Evolutionary conservation across 2,329 filamentous ascomycete genomes (phyloP).

Genomic region (Paraphaeosphaeria minitans): DNA sequence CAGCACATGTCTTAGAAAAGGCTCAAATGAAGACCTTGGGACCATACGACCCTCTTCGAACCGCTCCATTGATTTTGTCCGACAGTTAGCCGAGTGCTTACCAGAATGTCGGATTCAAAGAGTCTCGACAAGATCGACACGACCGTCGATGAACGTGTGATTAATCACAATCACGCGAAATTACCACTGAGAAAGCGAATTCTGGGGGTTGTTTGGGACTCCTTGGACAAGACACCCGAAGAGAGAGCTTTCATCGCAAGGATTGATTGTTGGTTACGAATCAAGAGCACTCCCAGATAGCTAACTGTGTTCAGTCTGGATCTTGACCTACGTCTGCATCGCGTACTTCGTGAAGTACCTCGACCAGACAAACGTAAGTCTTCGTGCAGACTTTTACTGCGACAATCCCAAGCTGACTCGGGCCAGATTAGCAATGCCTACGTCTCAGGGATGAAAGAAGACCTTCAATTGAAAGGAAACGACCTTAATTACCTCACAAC

Average conservation of each 20-base stretch:
- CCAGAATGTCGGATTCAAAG: conserved; percentile 6
- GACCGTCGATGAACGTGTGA: background rate
- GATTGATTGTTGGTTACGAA: conserved; percentile 10
- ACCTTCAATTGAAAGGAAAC: background rate
- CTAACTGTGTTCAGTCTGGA: background rate
- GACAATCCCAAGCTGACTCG: background rate
- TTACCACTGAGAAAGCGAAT: conserved; percentile 10
- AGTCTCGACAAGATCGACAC: background rate
- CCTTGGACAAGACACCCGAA: conserved; percentile 13
- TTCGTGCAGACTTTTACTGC: background rate
- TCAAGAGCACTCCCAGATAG: background rate
- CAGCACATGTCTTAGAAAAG: background rate
- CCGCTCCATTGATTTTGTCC: background rate
- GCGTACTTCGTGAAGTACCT: conserved; percentile 17
- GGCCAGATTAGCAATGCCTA: conserved; percentile 23
- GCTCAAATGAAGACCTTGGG: background rate
- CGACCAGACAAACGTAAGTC: conserved; percentile 18
- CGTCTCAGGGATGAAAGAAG: conserved; percentile 6
- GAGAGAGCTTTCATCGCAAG: conserved; percentile 13
- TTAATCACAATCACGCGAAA: background rate
- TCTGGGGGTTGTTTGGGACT: conserved; percentile 13
- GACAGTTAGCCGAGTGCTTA: background rate
- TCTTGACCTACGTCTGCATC: conserved; percentile 14
- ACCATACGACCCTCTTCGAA: background rate
- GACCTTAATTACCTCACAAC: background rate